Evolutionary conservation across 495 filamentous ascomycete species (phyloP), one percentile per base, ranked within the genome.

Genomic region (Penicillium paxilli): DNA sequence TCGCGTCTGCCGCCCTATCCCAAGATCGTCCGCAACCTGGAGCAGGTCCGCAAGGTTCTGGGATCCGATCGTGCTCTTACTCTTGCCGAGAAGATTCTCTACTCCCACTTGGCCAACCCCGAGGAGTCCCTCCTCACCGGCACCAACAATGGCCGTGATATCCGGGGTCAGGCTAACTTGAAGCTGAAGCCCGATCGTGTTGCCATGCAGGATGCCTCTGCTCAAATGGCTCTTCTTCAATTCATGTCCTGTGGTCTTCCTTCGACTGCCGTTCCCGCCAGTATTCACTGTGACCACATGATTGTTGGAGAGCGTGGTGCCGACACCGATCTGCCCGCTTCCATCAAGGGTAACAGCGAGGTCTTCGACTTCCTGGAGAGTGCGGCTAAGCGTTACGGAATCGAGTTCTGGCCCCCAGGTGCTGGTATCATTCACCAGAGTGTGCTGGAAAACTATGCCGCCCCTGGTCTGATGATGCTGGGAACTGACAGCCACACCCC

Each of bases 341-440:
- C 90, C 37, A 96, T 98, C 48, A 78, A 87, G 73, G 89, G 90
- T 32, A 98, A 98, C 69, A 89, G 91, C 68, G 94, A 98, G 76
- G 92, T 98, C 4, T 98, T 96, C 66, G 91, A 98, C 72, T 98
- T 98, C 71, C 68, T 98, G 47, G 93, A 96, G 76, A 94, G 89
- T 40, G 94, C 94, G 1, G 88, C 88, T 5, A 93, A 91, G 80
- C 94, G 92, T 62, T 98, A 96, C 67, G 94, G 94, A 20, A 96
- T 98, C 59, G 93, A 97, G 68, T 98, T 98, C 71, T 98, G 94
- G 94, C 90, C 94, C 2, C 94, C 94, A 0, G 95, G 95, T 47
- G 94, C 94, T n/a, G 94, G 94, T 54, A 98, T 98, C 54, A 98
- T 98, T 58, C 94, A 98, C 75, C 94, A 98, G 80, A 95, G 89